Evolutionary conservation across 2,329 filamentous ascomycete species (phyloP), one percentile per base, ranked within the genome.

Genomic region (Claviceps sp.): DNA sequence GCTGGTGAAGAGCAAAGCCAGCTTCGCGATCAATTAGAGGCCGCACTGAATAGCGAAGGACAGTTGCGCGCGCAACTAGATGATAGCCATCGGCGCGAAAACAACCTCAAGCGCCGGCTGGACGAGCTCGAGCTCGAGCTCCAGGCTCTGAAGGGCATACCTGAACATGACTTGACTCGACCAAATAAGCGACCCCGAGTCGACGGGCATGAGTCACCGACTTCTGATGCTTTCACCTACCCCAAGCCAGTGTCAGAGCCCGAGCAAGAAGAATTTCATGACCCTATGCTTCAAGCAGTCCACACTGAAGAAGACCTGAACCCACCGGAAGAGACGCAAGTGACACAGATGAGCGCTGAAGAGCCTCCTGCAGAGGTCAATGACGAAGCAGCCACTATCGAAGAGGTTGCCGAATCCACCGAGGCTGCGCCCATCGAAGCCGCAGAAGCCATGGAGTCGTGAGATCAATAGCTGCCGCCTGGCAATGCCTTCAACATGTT

Each of bases 61-160:
- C 71, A 73, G 46, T 66, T 86, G 47, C 76, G 76, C 54, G 71
- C 75, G 37, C 82, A 85, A 57, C 74, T 90, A 1, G 86, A 94
- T 37, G 86, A 91, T 50, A 82, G 84, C 47, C 84, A 89, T 60
- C 78, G 81, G 50, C 78, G 88, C 38, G 89, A 94, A 66, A 86
- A 88, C 54, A 85, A 84, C 53, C 75, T 95, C 40, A 94, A 94
- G 70, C 78, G 85, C 49, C 81, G 86, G 49, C 72, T 95, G n/a
- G 85, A 87, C 53, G 87, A 94, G 58, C 72, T 89, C 44, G 86
- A 91, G 63, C 74, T 77, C 40, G 78, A 80, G 63, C 63, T 76
- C 1, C 72, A 71, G 50, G 68, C 60, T 6, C 56, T 56, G 0
- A 57, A 59, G 44, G 60, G 55, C 2, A 52, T 55, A 7, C 26